Evolutionary conservation across 257 asterid genomes (phyloP).

Genomic region (Penstemon barbatus): DNA sequence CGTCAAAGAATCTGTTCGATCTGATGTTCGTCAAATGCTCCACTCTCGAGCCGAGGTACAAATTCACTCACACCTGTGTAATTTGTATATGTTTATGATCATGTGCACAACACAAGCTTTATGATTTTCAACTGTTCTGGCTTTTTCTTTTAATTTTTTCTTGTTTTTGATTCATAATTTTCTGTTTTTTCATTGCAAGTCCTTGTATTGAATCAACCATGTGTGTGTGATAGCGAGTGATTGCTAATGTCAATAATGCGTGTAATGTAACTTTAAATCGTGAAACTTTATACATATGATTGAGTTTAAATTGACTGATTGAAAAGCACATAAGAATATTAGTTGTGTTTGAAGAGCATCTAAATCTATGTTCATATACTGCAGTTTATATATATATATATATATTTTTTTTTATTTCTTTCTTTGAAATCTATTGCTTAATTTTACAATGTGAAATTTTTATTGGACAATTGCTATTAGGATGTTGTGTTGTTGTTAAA

Average conservation of each 20-base stretch:
- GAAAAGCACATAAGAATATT: background rate
- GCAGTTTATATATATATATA: background rate
- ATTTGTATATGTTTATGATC: background rate
- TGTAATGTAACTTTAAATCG: no score
- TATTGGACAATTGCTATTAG: no score
- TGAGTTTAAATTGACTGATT: background rate
- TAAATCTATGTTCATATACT: background rate
- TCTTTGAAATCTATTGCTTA: background rate
- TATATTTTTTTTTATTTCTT: background rate
- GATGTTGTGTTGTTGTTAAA: background rate
- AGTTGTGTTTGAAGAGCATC: background rate
- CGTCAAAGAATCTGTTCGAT: constrained; percentile 85
- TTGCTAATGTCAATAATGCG: no score
- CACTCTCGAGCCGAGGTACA: constrained; percentile 93
- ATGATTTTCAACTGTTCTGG: background rate
- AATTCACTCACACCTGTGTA: background rate
- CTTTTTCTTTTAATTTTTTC: background rate
- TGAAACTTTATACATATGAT: no score
- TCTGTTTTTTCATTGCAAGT: background rate
- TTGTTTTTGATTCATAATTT: no score
- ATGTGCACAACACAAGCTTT: background rate
- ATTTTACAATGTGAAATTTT: no score
- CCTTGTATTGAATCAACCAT: no score
- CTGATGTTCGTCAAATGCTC: constrained; percentile 90
- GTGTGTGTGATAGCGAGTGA: no score